Conservation (phyloP, 1,284 basidiomycete genomes). For the Moesziomyces sp. region DNA sequence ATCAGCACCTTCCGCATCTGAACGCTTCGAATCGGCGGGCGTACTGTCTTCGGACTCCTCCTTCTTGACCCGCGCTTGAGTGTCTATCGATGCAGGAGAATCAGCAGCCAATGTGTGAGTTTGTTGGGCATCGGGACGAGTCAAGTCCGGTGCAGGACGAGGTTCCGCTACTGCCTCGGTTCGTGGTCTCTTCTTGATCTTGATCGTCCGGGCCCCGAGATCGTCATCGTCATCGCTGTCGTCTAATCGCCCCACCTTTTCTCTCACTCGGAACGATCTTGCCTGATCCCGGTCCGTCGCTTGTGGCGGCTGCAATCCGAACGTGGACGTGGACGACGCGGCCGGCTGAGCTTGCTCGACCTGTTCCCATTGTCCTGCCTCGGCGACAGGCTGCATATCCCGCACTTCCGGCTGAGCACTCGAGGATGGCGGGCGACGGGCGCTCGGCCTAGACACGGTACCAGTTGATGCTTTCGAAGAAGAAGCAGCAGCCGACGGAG, state of each 20-base stretch:
- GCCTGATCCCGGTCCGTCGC: slow-evolving; percentile 47
- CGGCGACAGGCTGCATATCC: slow-evolving; percentile 74
- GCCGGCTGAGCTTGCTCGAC: slow-evolving; percentile 71
- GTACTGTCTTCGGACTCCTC: slow-evolving; percentile 1
- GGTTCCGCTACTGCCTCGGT: not conserved
- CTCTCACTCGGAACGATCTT: slow-evolving; percentile 49
- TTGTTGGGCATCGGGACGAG: no score
- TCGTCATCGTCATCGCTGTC: slow-evolving; percentile 43
- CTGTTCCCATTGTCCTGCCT: slow-evolving; percentile 85
- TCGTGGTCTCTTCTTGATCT: slow-evolving; percentile 50
- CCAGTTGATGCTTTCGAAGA: slow-evolving; percentile 69
- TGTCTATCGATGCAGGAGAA: no score
- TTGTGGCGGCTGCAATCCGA: slow-evolving; percentile 1
- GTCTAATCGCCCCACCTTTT: slow-evolving; percentile 25
- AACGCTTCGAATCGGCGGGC: not conserved
- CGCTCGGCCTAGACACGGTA: not conserved
- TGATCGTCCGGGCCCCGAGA: slow-evolving; percentile 21
- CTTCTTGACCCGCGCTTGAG: slow-evolving; percentile 9
- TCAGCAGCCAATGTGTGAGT: no score
- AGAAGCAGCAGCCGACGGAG: slow-evolving; percentile 3
- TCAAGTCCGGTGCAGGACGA: no score
- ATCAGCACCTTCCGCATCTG: not conserved
- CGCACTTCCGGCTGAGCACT: slow-evolving; percentile 73
- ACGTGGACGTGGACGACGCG: slow-evolving; percentile 12
- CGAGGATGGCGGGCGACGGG: no score